Conservation (phyloP, 345 rosid genomes). For the Excoecaria agallocha region DNA sequence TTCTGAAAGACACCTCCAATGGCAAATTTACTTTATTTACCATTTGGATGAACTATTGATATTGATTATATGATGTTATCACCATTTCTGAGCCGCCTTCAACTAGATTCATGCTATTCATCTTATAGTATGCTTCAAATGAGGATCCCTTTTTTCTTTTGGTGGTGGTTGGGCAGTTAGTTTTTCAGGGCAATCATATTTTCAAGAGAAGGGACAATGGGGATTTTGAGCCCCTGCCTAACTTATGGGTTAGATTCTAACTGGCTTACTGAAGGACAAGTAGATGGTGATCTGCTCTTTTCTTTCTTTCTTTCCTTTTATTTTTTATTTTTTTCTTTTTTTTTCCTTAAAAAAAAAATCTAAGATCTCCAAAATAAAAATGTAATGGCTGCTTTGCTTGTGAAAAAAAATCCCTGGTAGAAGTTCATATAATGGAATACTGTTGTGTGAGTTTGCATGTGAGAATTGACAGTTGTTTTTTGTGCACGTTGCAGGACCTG, state of each 20-base stretch:
- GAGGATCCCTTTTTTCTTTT: background rate
- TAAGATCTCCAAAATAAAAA: background rate
- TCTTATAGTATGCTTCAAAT: background rate
- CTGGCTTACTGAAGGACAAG: background rate
- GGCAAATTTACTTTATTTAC: background rate
- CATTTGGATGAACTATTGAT: background rate
- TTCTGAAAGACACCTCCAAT: constrained; percentile 1
- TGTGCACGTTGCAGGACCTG: constrained; percentile 62
- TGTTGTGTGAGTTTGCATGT: constrained; percentile 3
- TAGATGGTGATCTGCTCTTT: background rate
- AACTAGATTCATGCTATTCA: background rate
- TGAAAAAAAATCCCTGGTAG: background rate
- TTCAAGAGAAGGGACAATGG: background rate
- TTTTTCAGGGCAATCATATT: background rate
- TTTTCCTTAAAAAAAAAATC: too few species aligned
- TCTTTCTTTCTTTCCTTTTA: too few species aligned
- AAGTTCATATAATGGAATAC: background rate
- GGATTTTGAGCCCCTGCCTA: background rate
- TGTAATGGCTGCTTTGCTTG: background rate
- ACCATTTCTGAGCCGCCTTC: background rate
- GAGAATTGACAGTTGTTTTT: constrained; percentile 24
- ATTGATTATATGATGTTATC: background rate
- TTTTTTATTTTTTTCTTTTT: too few species aligned
- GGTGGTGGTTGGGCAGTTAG: background rate
- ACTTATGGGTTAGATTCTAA: background rate